A percentile compares a stretch with the other conserved stretches of the same genome.
Conservation (phyloP, 345 rosid species). For the Eucalyptus pumila region DNA sequence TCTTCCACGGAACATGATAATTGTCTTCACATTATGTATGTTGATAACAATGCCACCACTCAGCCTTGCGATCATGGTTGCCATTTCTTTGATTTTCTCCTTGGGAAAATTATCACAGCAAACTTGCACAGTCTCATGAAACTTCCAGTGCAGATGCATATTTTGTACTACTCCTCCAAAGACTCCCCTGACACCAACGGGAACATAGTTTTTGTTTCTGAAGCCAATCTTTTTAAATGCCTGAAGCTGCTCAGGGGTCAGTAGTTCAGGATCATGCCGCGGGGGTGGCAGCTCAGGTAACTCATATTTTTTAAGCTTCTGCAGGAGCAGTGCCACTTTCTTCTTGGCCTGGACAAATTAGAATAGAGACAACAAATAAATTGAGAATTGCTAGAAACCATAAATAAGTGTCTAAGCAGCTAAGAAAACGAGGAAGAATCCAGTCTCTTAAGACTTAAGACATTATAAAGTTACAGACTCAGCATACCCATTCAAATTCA, state of each 20-base stretch:
- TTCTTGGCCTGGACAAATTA: slow-evolving; percentile 66
- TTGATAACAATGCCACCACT: slow-evolving; percentile 90
- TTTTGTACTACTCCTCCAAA: slow-evolving; percentile 98
- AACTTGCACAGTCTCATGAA: slow-evolving; percentile 97
- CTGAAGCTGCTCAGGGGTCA: slow-evolving; percentile 74
- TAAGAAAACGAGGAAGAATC: neutral
- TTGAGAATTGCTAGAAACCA: neutral
- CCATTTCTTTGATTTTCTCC: slow-evolving; percentile 95
- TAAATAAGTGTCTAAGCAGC: neutral
- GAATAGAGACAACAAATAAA: neutral
- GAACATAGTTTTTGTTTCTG: slow-evolving; percentile 83
- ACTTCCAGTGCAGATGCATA: slow-evolving; percentile 99
- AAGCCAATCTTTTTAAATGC: slow-evolving; percentile 86
- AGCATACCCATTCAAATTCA: neutral
- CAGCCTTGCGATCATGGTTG: slow-evolving; percentile 75
- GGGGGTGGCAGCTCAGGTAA: slow-evolving; percentile 85
- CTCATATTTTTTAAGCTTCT: slow-evolving; percentile 90
- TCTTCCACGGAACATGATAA: slow-evolving; percentile 96
- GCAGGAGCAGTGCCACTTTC: slow-evolving; percentile 81
- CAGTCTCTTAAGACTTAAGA: neutral
- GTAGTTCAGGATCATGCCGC: slow-evolving; percentile 84
- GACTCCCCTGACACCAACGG: slow-evolving; percentile 97
- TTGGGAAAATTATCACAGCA: slow-evolving; percentile 91
- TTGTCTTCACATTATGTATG: slow-evolving; percentile 79
- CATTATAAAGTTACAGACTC: neutral